A percentile compares a stretch with the other conserved stretches of the same genome.
Conservation (phyloP, 108 stramenopile species). For the Nitzschia palea region DNA sequence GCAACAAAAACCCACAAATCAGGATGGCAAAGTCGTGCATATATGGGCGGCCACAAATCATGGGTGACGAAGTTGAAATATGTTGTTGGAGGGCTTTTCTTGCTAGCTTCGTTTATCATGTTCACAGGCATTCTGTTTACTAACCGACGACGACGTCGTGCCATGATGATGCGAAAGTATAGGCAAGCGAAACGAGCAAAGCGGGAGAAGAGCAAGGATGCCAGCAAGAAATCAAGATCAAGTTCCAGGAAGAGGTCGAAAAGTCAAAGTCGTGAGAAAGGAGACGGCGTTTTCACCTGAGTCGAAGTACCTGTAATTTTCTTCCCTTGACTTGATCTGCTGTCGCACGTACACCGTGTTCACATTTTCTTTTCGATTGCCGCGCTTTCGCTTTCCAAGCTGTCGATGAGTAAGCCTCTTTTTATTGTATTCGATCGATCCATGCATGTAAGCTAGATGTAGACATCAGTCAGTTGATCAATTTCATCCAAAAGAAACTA, state of each 20-base stretch:
- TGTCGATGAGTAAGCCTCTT: no score
- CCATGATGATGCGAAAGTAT: constrained; percentile 86
- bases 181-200: constrained; percentile 57
- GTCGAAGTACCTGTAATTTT: no score
- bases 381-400: no score
- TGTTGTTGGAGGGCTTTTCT: constrained; percentile 69
- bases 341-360: no score
- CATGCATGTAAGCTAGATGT: no score
- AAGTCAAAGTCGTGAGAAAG: constrained; percentile 30
- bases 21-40: constrained; percentile 19
- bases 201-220: constrained; percentile 43
- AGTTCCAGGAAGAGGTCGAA: constrained; percentile 46
- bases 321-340: no score
- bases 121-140: constrained; percentile 89
- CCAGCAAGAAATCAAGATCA: constrained; percentile 33
- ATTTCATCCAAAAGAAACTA: no score
- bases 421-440: no score
- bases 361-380: no score
- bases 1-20: constrained; percentile 6
- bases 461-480: no score
- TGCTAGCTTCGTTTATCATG: constrained; percentile 81
- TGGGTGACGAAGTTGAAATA: constrained; percentile 82
- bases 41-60: constrained; percentile 46
- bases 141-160: constrained; percentile 79
- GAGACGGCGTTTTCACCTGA: constrained; percentile 62